Conservation (phyloP, 2,329 filamentous ascomycete species). For the Cladosporium velox region DNA sequence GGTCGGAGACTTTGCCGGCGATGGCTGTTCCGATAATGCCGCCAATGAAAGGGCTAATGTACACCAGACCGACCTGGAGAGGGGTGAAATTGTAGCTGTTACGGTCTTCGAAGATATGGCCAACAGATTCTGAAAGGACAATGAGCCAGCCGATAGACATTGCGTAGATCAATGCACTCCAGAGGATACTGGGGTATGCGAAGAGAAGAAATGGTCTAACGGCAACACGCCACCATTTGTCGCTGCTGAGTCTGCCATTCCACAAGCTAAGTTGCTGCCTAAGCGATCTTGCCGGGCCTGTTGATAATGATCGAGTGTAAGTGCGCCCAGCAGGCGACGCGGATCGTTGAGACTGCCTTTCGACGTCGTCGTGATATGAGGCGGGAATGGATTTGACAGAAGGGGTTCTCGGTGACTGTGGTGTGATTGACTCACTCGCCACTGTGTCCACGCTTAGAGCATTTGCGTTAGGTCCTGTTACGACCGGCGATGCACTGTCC, state of each 20-base stretch:
- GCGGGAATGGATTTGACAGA: constrained; percentile 19
- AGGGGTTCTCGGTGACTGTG: neutral
- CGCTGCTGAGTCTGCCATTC: constrained; percentile 74
- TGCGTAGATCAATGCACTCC: constrained; percentile 82
- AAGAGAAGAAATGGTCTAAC: constrained; percentile 82
- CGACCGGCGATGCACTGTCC: neutral
- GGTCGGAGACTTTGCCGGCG: constrained; percentile 82
- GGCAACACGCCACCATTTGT: constrained; percentile 78
- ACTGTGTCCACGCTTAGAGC: too few relatives aligned
- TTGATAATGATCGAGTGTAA: constrained; percentile 72
- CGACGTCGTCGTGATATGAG: neutral
- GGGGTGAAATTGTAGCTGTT: constrained; percentile 77
- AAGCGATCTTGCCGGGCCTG: constrained; percentile 70
- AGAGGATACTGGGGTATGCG: constrained; percentile 84
- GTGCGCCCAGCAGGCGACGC: constrained; percentile 22
- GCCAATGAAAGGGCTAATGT: constrained; percentile 86
- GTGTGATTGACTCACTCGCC: neutral
- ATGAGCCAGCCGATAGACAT: constrained; percentile 94
- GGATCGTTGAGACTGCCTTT: neutral
- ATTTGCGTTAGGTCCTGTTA: too few relatives aligned
- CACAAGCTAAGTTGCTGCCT: constrained; percentile 72
- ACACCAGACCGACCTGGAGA: constrained; percentile 80
- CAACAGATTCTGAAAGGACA: constrained; percentile 84
- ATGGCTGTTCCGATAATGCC: constrained; percentile 89
- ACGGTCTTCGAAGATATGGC: constrained; percentile 72